phyloP scores from a whole-genome alignment of 2,329 filamentous ascomycete genomes.

The Talaromyces amestolkiae region DNA sequence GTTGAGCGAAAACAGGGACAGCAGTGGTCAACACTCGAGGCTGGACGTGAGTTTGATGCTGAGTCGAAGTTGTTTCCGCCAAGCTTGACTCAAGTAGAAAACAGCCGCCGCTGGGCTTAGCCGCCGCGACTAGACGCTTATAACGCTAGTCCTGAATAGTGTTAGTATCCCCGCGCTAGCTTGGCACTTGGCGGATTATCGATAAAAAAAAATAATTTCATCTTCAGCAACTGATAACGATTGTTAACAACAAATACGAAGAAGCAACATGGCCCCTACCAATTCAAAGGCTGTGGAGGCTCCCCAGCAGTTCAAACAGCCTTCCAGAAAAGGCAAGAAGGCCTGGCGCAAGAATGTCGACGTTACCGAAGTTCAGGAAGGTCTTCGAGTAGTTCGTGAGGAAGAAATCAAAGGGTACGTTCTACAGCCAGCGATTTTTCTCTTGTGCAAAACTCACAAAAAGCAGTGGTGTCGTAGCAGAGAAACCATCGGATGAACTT shows the following conservation, averaged over 20 bases:
- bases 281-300: slow-evolving; percentile 42
- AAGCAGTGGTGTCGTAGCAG: slow-evolving; percentile 74
- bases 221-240: slow-evolving; percentile 8
- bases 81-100: slow-evolving; percentile 11
- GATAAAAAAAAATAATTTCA: slow-evolving; percentile 20
- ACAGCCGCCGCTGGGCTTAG: slow-evolving; percentile 10
- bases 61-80: slow-evolving; percentile 1
- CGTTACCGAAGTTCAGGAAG: slow-evolving; percentile 77
- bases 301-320: slow-evolving; percentile 79
- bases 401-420: slow-evolving; percentile 84
- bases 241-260: neutral
- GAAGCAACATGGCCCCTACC: slow-evolving; percentile 8
- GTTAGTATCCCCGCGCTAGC: slow-evolving; percentile 14
- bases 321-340: slow-evolving; percentile 95
- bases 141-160: neutral
- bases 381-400: slow-evolving; percentile 78
- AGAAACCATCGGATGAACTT: slow-evolving; percentile 77
- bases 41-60: neutral
- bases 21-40: neutral
- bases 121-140: slow-evolving; percentile 6
- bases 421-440: neutral
- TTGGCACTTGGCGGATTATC: slow-evolving; percentile 15
- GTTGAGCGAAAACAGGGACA: neutral
- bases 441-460: slow-evolving; percentile 16
- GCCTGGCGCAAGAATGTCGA: slow-evolving; percentile 99